These are phyloP conservation scores for Hyaloscypha hepaticicola DNA, from an alignment of 495 filamentous ascomycete species.

Conservation along the genomic window DNA sequence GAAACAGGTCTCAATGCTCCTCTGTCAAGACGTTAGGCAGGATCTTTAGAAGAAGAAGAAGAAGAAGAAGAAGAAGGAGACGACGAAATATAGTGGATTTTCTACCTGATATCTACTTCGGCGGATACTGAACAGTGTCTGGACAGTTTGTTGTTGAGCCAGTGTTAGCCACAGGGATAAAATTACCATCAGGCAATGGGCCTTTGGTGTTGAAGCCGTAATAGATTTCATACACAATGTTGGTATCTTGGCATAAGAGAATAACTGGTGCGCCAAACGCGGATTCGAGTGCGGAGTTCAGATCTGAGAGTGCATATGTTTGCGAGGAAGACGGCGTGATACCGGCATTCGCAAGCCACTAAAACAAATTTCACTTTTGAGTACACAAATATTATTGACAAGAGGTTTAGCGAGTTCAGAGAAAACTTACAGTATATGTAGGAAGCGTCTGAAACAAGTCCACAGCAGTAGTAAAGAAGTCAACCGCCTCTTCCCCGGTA, in stretches of 20 bases:
- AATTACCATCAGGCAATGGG: conserved; percentile 58
- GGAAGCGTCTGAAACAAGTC: conserved; percentile 58
- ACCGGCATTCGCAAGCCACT: conserved; percentile 54
- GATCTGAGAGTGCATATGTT: conserved; percentile 56
- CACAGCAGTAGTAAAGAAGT: conserved; percentile 47
- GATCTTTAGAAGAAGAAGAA: too few species aligned
- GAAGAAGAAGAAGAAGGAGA: too few species aligned
- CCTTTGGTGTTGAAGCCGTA: conserved; percentile 69
- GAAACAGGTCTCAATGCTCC: not conserved
- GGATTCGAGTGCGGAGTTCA: conserved; percentile 53
- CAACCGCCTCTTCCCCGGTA: conserved; percentile 44
- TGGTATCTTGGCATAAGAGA: conserved; percentile 51
- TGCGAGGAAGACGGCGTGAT: conserved; percentile 55
- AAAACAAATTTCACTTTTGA: not conserved
- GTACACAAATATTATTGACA: not conserved
- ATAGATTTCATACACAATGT: conserved; percentile 67
- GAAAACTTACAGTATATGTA: conserved; percentile 50
- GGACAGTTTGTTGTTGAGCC: conserved; percentile 65
- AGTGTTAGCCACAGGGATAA: conserved; percentile 57
- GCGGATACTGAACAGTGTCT: conserved; percentile 56
- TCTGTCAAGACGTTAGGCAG: too few species aligned
- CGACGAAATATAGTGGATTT: too few species aligned
- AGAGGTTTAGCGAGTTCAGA: not conserved
- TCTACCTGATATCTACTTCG: conserved; percentile 52
- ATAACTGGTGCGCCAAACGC: conserved; percentile 57